Evolutionary conservation across 495 filamentous ascomycete species (phyloP).

Genomic region (Tuber microsphaerosporum): DNA sequence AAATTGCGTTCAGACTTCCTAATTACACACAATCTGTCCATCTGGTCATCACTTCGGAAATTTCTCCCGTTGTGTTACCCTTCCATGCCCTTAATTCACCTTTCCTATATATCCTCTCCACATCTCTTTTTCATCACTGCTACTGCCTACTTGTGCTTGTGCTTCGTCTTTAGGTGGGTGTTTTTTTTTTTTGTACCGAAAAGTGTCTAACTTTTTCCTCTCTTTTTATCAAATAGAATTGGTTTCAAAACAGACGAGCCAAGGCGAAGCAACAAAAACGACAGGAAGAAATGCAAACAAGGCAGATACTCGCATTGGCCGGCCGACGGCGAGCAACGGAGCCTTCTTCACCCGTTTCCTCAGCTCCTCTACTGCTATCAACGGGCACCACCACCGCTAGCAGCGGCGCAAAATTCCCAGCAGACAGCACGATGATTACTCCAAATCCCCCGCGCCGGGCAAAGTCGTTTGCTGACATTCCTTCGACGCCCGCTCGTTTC

Average conservation of each 20-base stretch:
- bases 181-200: conserved; percentile 10
- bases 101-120: conserved; percentile 41
- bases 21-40: conserved; percentile 42
- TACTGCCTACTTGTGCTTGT: conserved; percentile 35
- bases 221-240: conserved; percentile 55
- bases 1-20: conserved; percentile 43
- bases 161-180: conserved; percentile 6
- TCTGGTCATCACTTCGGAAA: conserved; percentile 43
- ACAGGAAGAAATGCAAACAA: conserved; percentile 52
- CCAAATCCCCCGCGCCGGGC: conserved; percentile 24
- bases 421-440: conserved; percentile 10
- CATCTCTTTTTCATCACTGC: conserved; percentile 22
- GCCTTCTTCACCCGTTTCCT: conserved; percentile 31
- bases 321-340: conserved; percentile 37
- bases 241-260: conserved; percentile 84
- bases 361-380: conserved; percentile 17
- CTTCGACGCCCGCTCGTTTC: conserved; percentile 28
- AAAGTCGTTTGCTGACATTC: conserved; percentile 28
- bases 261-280: conserved; percentile 73
- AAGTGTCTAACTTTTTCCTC: conserved; percentile 29
- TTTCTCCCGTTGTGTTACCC: conserved; percentile 41
- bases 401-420: conserved; percentile 6
- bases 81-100: conserved; percentile 37
- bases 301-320: conserved; percentile 41
- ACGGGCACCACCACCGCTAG: conserved; percentile 7